Conservation (phyloP, 106 monocot genomes). For the Dendrobium chrysotoxum region DNA sequence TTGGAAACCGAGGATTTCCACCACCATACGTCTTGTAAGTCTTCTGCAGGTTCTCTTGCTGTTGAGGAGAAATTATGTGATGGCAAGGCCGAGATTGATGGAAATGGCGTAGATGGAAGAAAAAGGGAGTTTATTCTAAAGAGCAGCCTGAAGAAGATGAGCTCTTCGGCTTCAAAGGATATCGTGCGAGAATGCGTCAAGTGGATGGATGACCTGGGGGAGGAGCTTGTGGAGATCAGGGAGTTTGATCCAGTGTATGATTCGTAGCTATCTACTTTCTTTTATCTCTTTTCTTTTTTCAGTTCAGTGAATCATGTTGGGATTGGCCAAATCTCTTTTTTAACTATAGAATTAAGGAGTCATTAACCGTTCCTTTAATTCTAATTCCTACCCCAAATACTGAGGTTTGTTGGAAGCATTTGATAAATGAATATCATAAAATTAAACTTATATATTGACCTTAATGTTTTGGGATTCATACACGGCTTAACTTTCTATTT, state of each 20-base stretch:
- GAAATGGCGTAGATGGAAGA: conserved; percentile 7
- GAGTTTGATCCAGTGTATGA: conserved; percentile 50
- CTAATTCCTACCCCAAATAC: neutral
- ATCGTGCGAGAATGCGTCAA: conserved; percentile 37
- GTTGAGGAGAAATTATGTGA: conserved; percentile 6
- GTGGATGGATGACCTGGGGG: conserved; percentile 58
- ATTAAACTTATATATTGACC: neutral
- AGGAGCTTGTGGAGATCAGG: conserved; percentile 51
- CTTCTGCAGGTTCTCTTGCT: neutral
- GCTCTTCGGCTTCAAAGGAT: conserved; percentile 3
- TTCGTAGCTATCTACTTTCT: neutral
- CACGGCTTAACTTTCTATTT: too few relatives aligned
- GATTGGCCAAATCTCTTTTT: neutral
- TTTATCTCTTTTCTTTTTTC: neutral
- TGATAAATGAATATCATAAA: neutral
- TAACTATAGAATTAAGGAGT: neutral
- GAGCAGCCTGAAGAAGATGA: conserved; percentile 44
- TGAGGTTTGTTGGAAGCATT: neutral
- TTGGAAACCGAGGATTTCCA: neutral
- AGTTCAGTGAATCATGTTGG: neutral
- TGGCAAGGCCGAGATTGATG: conserved; percentile 19
- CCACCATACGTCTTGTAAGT: neutral
- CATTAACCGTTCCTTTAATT: neutral
- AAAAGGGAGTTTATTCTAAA: conserved; percentile 27
- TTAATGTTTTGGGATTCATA: neutral